Conservation (phyloP, 352 stramenopile genomes). For the Pythium insidiosum region DNA sequence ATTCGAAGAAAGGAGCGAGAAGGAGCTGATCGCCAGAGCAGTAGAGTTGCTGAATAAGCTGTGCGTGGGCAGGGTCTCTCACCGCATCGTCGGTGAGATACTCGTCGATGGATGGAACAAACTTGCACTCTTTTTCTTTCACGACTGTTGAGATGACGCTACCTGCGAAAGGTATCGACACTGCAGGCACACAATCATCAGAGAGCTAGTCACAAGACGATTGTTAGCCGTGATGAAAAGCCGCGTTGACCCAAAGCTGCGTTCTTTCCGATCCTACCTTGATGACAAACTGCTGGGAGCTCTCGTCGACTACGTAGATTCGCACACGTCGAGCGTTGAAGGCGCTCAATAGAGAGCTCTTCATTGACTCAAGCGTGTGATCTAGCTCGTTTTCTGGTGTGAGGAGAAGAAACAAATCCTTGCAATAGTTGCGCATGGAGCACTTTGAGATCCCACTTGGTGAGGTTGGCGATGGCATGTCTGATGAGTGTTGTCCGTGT, state of each 20-base stretch:
- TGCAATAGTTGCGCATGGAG: constrained; percentile 66
- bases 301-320: constrained; percentile 52
- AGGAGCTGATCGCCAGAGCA: constrained; percentile 22
- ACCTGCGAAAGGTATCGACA: too few relatives aligned
- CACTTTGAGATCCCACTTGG: constrained; percentile 39
- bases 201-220: too few relatives aligned
- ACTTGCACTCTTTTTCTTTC: too few relatives aligned
- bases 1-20: constrained; percentile 36
- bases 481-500: constrained; percentile 11
- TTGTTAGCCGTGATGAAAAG: too few relatives aligned
- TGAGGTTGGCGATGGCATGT: constrained; percentile 18
- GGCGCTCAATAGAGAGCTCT: constrained; percentile 38
- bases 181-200: too few relatives aligned
- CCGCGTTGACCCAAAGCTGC: too few relatives aligned
- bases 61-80: neutral
- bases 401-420: constrained; percentile 67
- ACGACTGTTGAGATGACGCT: too few relatives aligned
- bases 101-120: constrained; percentile 5
- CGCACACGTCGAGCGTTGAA: constrained; percentile 52
- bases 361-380: constrained; percentile 64
- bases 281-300: constrained; percentile 28
- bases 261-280: constrained; percentile 53
- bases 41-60: constrained; percentile 13
- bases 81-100: neutral
- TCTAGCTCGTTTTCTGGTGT: constrained; percentile 72